These are phyloP conservation scores for Martiniozyma asiatica DNA, from an alignment of 1,139 yeast genomes.

Conservation along the genomic window DNA sequence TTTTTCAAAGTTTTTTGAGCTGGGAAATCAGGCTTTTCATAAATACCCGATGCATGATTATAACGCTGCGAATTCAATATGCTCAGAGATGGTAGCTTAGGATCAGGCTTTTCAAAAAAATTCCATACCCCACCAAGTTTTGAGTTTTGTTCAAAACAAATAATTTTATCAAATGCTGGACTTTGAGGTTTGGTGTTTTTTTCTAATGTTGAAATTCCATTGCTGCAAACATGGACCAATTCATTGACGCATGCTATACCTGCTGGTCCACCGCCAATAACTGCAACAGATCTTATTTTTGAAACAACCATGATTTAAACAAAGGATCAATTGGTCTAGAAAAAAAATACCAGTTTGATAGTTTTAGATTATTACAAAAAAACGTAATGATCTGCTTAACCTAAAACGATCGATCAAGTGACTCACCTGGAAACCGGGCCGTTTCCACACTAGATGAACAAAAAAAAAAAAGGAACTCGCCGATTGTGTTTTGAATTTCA, in stretches of 20 bases:
- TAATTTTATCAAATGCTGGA: conserved; percentile 22
- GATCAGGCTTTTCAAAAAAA: conserved; percentile 10
- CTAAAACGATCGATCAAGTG: too few relatives aligned
- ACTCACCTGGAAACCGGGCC: too few relatives aligned
- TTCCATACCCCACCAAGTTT: conserved; percentile 35
- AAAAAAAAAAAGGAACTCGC: too few relatives aligned
- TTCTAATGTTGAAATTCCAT: conserved; percentile 20
- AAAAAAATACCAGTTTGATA: too few relatives aligned
- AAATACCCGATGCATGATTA: conserved; percentile 10
- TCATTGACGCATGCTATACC: conserved; percentile 26
- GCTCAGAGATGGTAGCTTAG: conserved; percentile 19
- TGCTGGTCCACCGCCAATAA: conserved; percentile 30
- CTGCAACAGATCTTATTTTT: too few relatives aligned
- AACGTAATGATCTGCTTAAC: too few relatives aligned
- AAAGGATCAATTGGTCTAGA: too few relatives aligned
- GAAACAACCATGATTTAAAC: too few relatives aligned
- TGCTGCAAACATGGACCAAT: conserved; percentile 21
- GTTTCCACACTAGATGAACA: too few relatives aligned
- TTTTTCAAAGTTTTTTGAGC: conserved; percentile 1
- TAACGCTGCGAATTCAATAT: conserved; percentile 3
- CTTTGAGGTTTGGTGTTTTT: conserved; percentile 6
- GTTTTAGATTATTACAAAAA: too few relatives aligned
- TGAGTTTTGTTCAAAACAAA: conserved; percentile 27
- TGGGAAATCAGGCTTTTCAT: conserved; percentile 7
- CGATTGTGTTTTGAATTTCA: too few relatives aligned